phyloP scores from a whole-genome alignment of 768 basidiomycete genomes.

The Lactarius deliciosus region DNA sequence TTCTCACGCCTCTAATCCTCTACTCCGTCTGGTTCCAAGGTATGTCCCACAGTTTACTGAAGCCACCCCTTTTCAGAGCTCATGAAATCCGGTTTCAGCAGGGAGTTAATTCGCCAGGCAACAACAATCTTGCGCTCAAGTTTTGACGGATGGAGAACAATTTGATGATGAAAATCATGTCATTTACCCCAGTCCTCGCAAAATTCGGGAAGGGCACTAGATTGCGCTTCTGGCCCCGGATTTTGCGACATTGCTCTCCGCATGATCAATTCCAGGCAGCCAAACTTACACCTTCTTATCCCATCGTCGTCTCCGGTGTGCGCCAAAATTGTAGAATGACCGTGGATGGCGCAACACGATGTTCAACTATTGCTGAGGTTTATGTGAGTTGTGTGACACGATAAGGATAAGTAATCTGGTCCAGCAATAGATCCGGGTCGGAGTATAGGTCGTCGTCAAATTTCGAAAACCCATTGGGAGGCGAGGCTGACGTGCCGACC shows the following conservation, averaged over 20 bases:
- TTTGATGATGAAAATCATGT: conserved; percentile 13
- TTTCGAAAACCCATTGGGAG: not conserved
- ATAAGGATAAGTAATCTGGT: not conserved
- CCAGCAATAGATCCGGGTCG: not conserved
- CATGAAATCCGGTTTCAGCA: conserved; percentile 11
- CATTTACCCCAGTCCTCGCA: conserved; percentile 2
- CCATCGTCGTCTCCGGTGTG: not conserved
- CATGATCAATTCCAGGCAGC: conserved; percentile 17
- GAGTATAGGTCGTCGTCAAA: not conserved
- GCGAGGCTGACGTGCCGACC: not conserved
- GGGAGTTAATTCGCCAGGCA: conserved; percentile 5
- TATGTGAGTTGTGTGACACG: conserved; percentile 64
- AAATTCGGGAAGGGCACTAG: too few relatives aligned
- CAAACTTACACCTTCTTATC: conserved; percentile 19
- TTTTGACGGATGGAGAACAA: conserved; percentile 19
- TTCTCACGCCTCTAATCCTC: not conserved
- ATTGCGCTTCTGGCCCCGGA: not conserved
- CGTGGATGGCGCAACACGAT: too few relatives aligned
- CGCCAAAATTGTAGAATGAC: too few relatives aligned
- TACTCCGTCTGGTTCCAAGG: conserved; percentile 1
- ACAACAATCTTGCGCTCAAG: conserved; percentile 13
- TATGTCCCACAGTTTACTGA: not conserved
- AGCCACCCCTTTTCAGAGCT: not conserved
- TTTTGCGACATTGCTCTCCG: conserved; percentile 10
- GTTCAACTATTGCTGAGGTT: conserved; percentile 63